Evolutionary conservation across 2,329 filamentous ascomycete species (phyloP), one percentile per base, ranked within the genome.

Genomic region (Tolypocladium cylindrosporum): DNA sequence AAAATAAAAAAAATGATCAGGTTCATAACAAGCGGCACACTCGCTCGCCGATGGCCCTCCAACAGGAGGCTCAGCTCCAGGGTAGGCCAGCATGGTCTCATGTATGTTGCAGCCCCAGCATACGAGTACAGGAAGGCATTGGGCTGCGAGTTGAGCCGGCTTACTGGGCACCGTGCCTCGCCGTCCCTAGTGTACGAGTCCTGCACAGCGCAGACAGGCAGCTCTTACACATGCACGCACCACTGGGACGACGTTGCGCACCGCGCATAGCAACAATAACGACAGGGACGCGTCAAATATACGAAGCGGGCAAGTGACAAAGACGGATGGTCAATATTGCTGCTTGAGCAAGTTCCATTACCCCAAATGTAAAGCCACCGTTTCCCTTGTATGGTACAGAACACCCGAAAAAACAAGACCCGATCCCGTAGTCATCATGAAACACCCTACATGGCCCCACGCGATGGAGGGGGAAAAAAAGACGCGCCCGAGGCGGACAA

Each of bases 331-430:
- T 64, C 63, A 66, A 65, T 55, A 59, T 64, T 60, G 67, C 65
- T 66, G 55, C 60, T 40, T 56, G 57, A 64, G 64, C 68, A 58
- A 60, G 60, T 61, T 67, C 61, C 60, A 72, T 73, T 73, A 69
- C 62, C 67, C 70, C 65, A 63, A 63, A 65, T 73, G 65, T 66
- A 72, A 69, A 63, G 36, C 67, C 68, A 67, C 70, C 65, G 58
- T 68, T 72, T 71, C 72, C 73, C 72, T 63, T 75, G 34, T 60
- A 75, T 75, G 69, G 67, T 75, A 76, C 73, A 74, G 57, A 76
- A 74, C 70, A 72, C 73, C 72, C 64, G 10, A 37, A 27, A 69
- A 74, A 72, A 48, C 68, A 73, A 72, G 65, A 71, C 71, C 69
- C 66, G 68, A 71, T 73, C 67, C 74, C 72, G 65, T 72, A 70